A percentile compares a stretch with the other conserved stretches of the same genome.
phyloP scores from a whole-genome alignment of 768 basidiomycete genomes.

The Rhizopogon rudus region DNA sequence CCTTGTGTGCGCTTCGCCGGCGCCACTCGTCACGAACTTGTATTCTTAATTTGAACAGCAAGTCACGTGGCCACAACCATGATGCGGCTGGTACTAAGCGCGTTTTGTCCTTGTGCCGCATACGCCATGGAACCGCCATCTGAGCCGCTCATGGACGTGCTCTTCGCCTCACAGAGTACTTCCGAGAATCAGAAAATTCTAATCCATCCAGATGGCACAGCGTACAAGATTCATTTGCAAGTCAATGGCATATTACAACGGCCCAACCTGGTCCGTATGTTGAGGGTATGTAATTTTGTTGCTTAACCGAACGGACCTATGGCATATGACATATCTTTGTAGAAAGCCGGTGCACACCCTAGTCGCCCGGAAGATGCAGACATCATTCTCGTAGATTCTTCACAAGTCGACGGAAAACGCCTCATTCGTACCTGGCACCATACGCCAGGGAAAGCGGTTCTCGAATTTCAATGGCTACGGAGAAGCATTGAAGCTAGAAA shows the following conservation, averaged over 20 bases:
- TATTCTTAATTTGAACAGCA: conserved; percentile 1
- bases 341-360: conserved; percentile 56
- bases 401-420: conserved; percentile 44
- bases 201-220: conserved; percentile 32
- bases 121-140: not conserved
- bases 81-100: too few relatives aligned
- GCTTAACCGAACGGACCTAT: not conserved
- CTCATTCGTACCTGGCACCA: conserved; percentile 57
- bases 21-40: not conserved
- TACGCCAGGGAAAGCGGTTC: conserved; percentile 43
- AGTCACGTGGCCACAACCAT: not conserved
- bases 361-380: conserved; percentile 47
- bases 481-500: conserved; percentile 38
- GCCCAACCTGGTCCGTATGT: conserved; percentile 44
- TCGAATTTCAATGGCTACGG: conserved; percentile 50
- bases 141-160: not conserved
- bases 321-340: conserved; percentile 7
- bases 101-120: not conserved
- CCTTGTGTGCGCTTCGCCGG: not conserved
- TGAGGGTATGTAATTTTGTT: conserved; percentile 36
- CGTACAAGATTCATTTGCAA: conserved; percentile 53
- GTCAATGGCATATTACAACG: conserved; percentile 46
- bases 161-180: not conserved
- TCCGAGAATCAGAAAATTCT: conserved; percentile 28
- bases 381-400: conserved; percentile 56